A percentile compares a stretch with the other conserved stretches of the same genome.
These are phyloP conservation scores for Saccharomycopsis hybrid DNA, from an alignment of 1,139 yeast genomes.

Conservation along the genomic window DNA sequence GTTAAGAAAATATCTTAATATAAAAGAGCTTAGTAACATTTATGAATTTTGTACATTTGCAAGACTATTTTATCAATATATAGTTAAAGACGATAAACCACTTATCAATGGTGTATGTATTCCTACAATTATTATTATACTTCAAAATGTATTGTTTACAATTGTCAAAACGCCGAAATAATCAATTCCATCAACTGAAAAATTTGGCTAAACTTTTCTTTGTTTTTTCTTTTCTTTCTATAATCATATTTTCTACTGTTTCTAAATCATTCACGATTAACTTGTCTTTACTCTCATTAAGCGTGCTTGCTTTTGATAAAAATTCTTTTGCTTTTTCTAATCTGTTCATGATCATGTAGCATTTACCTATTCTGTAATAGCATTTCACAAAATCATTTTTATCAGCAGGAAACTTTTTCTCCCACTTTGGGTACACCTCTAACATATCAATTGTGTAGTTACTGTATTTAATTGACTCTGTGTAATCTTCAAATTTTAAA, in stretches of 20 bases:
- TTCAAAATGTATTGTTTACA: too few species aligned
- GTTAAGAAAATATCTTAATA: too few species aligned
- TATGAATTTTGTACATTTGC: too few species aligned
- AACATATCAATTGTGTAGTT: constrained; percentile 49
- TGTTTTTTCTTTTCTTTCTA: constrained; percentile 41
- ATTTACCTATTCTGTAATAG: constrained; percentile 52
- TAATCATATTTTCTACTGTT: constrained; percentile 35
- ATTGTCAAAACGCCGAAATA: too few species aligned
- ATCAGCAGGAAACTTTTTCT: constrained; percentile 23
- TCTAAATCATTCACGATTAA: constrained; percentile 40
- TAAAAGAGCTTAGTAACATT: too few species aligned
- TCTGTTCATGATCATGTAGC: constrained; percentile 38
- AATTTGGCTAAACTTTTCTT: constrained; percentile 53
- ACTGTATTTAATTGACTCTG: constrained; percentile 45
- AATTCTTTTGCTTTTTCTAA: constrained; percentile 45
- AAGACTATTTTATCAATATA: too few species aligned
- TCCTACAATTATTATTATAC: too few species aligned
- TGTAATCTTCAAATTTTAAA: constrained; percentile 41
- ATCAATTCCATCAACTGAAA: constrained; percentile 33
- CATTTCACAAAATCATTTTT: constrained; percentile 54
- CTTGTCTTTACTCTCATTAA: constrained; percentile 43
- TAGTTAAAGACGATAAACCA: too few species aligned
- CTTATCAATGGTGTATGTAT: too few species aligned
- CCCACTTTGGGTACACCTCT: constrained; percentile 22
- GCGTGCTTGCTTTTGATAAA: constrained; percentile 38